Evolutionary conservation across 2,329 filamentous ascomycete genomes (phyloP).

Genomic region (Diaporthe velutina): DNA sequence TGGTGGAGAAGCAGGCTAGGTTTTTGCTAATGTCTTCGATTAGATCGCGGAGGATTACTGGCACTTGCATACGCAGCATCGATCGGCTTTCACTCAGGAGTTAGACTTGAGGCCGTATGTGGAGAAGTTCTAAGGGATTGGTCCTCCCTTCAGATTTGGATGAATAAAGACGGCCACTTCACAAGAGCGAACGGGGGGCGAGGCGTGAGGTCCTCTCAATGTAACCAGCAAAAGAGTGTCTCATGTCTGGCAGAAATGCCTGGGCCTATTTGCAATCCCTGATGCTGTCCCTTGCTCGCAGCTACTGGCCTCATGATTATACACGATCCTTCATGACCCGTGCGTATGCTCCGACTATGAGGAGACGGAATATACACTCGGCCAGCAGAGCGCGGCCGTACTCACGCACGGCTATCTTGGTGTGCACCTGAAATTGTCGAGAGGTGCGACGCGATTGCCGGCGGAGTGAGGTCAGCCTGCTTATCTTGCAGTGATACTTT

Average conservation of each 20-base stretch:
- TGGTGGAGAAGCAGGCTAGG: neutral
- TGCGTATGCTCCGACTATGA: constrained; percentile 29
- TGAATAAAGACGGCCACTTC: neutral
- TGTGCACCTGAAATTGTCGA: constrained; percentile 38
- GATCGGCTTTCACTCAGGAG: constrained; percentile 84
- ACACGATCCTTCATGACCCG: constrained; percentile 28
- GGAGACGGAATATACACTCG: constrained; percentile 22
- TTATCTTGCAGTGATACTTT: constrained; percentile 20
- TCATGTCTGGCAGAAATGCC: constrained; percentile 26
- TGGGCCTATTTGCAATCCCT: constrained; percentile 32
- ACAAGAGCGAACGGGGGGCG: neutral
- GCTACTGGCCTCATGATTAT: constrained; percentile 32
- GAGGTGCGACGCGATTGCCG: constrained; percentile 38
- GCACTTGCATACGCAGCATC: constrained; percentile 84
- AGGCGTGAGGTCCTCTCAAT: neutral
- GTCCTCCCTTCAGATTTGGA: neutral
- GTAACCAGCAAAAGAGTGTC: constrained; percentile 15
- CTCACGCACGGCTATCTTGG: constrained; percentile 33
- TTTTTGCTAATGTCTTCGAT: neutral
- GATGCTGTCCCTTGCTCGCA: constrained; percentile 23
- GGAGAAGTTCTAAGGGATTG: constrained; percentile 78
- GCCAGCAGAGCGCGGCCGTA: constrained; percentile 31
- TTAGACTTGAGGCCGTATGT: constrained; percentile 84
- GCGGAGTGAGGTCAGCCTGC: constrained; percentile 31
- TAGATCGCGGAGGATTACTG: constrained; percentile 91